Conservation (phyloP, 768 basidiomycete species). For the Candolleomyces aberdarensis region DNA sequence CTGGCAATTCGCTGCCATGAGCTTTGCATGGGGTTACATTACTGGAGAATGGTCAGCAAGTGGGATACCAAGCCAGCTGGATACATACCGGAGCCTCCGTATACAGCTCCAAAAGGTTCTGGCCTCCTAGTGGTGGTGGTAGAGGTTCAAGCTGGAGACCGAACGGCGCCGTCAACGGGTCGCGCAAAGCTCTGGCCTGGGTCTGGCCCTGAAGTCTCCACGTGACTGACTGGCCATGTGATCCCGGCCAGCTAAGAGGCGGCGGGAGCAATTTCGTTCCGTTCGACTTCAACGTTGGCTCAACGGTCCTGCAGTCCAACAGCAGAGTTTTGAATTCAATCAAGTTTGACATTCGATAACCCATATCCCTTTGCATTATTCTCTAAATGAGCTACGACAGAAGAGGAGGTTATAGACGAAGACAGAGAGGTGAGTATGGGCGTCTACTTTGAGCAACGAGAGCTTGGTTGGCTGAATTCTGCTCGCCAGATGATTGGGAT, state of each 20-base stretch:
- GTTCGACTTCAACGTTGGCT: no score
- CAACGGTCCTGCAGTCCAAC: no score
- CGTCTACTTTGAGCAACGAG: no score
- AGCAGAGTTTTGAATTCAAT: no score
- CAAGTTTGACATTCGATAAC: conserved; percentile 3
- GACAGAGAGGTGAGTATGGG: conserved; percentile 10
- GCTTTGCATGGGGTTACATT: conserved; percentile 76
- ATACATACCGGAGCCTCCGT: no score
- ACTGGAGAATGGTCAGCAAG: conserved; percentile 23
- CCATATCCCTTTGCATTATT: conserved; percentile 1
- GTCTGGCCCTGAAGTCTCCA: not conserved
- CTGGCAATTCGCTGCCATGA: conserved; percentile 53
- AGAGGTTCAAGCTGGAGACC: not conserved
- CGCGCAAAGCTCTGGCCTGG: conserved; percentile 3
- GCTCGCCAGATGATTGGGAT: conserved; percentile 58
- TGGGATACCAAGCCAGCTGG: no score
- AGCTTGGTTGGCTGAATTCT: no score
- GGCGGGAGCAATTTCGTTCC: no score
- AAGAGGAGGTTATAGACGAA: conserved; percentile 10
- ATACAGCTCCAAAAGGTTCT: no score
- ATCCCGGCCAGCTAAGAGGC: no score
- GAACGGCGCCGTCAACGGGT: not conserved
- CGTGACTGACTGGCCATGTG: no score
- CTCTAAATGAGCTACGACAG: conserved; percentile 6
- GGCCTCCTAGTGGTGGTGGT: not conserved